phyloP scores from a whole-genome alignment of 257 asterid species.

The Mentha longifolia region DNA sequence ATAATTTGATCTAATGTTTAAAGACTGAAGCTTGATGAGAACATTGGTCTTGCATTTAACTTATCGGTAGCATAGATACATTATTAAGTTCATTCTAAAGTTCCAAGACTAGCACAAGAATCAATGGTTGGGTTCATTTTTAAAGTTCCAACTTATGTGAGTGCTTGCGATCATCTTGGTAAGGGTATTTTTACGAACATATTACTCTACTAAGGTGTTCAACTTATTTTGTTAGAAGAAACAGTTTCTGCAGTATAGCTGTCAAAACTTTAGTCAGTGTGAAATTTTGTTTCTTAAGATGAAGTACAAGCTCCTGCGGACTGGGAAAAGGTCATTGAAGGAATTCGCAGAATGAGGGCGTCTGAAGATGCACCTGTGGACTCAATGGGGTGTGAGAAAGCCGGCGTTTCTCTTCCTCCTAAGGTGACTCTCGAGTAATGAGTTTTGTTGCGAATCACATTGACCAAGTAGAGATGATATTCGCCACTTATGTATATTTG shows the following conservation, averaged over 20 bases:
- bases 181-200: not conserved
- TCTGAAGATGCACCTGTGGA: conserved; percentile 98
- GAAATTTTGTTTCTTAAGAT: conserved; percentile 21
- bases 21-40: not conserved
- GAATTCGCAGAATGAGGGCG: conserved; percentile 86
- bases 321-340: conserved; percentile 85
- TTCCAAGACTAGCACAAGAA: not conserved
- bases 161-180: conserved; percentile 1
- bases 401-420: conserved; percentile 91
- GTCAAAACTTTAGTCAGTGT: conserved; percentile 21
- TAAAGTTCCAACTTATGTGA: too few relatives aligned
- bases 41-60: not conserved
- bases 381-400: conserved; percentile 98
- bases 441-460: not conserved
- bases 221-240: not conserved
- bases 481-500: too few relatives aligned
- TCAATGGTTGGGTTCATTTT: not conserved
- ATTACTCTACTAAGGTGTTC: not conserved
- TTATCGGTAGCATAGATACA: not conserved
- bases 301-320: conserved; percentile 61
- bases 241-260: not conserved
- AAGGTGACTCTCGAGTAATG: conserved; percentile 51
- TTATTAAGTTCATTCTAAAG: not conserved
- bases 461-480: not conserved
- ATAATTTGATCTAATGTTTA: not conserved